Conservation (phyloP, 768 basidiomycete species). For the Antrodiella citrinella region DNA sequence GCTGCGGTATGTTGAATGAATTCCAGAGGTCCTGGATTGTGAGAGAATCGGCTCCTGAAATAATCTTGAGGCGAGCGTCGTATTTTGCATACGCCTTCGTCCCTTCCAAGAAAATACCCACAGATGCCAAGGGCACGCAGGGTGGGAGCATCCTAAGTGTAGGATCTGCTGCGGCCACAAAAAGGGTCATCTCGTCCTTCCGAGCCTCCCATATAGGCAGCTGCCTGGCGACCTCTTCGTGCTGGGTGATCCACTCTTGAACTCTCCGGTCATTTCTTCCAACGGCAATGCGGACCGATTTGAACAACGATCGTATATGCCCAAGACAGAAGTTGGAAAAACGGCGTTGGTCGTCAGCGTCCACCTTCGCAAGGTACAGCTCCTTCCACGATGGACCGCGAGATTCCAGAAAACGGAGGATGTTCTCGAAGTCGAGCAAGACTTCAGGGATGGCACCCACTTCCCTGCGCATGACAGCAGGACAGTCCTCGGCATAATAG, state of each 20-base stretch:
- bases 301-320: not conserved
- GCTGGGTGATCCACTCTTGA: not conserved
- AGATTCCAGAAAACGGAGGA: not conserved
- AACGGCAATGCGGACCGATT: not conserved
- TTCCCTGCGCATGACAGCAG: not conserved
- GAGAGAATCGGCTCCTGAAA: not conserved
- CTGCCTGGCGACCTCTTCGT: not conserved
- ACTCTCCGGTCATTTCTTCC: not conserved
- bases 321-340: not conserved
- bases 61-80: not conserved
- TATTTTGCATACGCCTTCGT: not conserved
- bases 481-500: not conserved
- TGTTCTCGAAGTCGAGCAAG: not conserved
- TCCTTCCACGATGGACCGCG: not conserved
- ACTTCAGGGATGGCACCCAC: not conserved
- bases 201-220: constrained; percentile 1
- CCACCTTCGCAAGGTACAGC: not conserved
- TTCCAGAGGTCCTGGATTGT: not conserved
- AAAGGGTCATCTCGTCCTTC: not conserved
- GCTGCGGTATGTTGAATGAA: too few relatives aligned
- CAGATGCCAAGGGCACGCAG: not conserved
- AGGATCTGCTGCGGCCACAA: not conserved
- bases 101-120: not conserved
- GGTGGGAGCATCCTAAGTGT: not conserved
- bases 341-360: not conserved